phyloP scores from a whole-genome alignment of 306 rosid genomes.

The Alnus rubra region DNA sequence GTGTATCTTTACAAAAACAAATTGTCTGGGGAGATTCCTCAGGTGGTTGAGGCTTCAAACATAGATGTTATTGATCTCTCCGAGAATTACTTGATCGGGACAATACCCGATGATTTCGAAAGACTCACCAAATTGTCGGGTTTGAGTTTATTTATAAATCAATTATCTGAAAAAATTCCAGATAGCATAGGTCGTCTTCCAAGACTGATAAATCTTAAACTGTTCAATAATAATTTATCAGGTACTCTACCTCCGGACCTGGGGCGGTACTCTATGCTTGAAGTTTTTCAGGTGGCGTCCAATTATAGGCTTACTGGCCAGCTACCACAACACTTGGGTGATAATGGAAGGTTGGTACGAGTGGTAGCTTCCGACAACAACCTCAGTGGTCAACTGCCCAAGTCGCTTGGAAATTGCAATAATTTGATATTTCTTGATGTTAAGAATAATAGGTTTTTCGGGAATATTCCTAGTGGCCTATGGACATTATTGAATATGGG shows the following conservation, averaged over 20 bases:
- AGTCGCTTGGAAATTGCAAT: conserved; percentile 61
- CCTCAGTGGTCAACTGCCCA: conserved; percentile 60
- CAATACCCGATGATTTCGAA: conserved; percentile 58
- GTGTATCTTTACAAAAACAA: conserved; percentile 41
- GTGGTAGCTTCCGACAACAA: conserved; percentile 42
- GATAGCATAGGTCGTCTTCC: conserved; percentile 55
- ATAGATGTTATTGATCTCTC: conserved; percentile 50
- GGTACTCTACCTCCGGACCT: conserved; percentile 59
- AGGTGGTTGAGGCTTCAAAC: conserved; percentile 44
- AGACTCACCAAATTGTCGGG: conserved; percentile 39
- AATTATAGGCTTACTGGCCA: conserved; percentile 49
- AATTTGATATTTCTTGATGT: conserved; percentile 28
- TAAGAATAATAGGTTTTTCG: conserved; percentile 41
- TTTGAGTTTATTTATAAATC: conserved; percentile 42
- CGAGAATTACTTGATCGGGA: conserved; percentile 42
- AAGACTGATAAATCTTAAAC: conserved; percentile 30
- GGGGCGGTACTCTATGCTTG: conserved; percentile 49
- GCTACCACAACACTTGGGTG: conserved; percentile 59
- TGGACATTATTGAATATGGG: conserved; percentile 54
- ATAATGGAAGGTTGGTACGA: conserved; percentile 36
- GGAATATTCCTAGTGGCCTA: conserved; percentile 55
- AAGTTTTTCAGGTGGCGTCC: conserved; percentile 26
- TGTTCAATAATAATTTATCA: conserved; percentile 55
- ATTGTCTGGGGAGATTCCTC: conserved; percentile 58
- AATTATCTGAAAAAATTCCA: conserved; percentile 64